These are phyloP conservation scores for Tuber brumale DNA, from an alignment of 495 filamentous ascomycete genomes.

Conservation along the genomic window DNA sequence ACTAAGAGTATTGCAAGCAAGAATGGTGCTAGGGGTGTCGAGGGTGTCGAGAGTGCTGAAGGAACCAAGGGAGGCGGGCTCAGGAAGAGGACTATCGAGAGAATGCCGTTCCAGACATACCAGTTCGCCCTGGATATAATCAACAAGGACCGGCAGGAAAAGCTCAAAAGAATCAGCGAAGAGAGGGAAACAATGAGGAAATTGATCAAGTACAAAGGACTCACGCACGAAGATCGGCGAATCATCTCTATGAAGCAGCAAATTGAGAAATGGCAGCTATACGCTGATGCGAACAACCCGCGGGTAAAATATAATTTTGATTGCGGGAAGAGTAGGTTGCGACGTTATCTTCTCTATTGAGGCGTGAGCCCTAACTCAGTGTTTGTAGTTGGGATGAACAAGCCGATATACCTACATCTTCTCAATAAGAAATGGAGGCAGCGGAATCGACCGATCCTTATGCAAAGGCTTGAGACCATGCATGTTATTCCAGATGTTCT, in stretches of 20 bases:
- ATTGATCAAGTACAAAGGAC: slow-evolving; percentile 50
- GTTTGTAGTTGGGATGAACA: slow-evolving; percentile 58
- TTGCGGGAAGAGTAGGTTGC: slow-evolving; percentile 69
- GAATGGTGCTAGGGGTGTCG: slow-evolving; percentile 41
- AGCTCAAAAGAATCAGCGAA: slow-evolving; percentile 58
- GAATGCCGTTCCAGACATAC: slow-evolving; percentile 93
- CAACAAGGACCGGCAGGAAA: slow-evolving; percentile 71
- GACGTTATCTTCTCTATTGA: slow-evolving; percentile 4
- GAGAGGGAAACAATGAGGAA: slow-evolving; percentile 57
- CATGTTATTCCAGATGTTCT: slow-evolving; percentile 89
- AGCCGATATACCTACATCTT: slow-evolving; percentile 90
- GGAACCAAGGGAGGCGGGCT: slow-evolving; percentile 43
- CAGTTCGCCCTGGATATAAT: slow-evolving; percentile 87
- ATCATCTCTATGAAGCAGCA: slow-evolving; percentile 64
- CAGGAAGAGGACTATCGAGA: slow-evolving; percentile 56
- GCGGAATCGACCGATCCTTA: slow-evolving; percentile 65
- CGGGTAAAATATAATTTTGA: slow-evolving; percentile 91
- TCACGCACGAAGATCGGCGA: slow-evolving; percentile 56
- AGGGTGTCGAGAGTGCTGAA: slow-evolving; percentile 40
- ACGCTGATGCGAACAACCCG: slow-evolving; percentile 93
- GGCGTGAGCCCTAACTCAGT: not conserved
- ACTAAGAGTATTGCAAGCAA: not conserved
- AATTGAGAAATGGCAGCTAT: slow-evolving; percentile 75
- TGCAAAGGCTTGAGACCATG: slow-evolving; percentile 84
- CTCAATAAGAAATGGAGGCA: slow-evolving; percentile 81